A percentile compares a stretch with the other conserved stretches of the same genome.
Evolutionary conservation across 2,329 filamentous ascomycete species (phyloP).

Genomic region (Cladosporium cucumerinum): DNA sequence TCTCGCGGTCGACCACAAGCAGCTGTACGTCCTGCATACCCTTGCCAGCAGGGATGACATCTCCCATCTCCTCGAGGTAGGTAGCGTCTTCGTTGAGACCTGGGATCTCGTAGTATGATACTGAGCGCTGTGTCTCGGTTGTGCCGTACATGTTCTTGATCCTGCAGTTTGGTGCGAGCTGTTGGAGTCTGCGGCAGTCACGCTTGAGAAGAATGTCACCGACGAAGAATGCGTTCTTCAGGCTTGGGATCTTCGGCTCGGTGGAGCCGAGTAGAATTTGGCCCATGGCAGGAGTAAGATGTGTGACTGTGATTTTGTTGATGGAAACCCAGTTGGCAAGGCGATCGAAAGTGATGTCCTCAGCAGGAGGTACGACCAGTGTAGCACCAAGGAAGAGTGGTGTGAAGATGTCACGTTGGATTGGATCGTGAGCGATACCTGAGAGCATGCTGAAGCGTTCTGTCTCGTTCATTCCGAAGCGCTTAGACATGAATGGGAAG

Average conservation of each 20-base stretch:
- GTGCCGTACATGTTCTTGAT: constrained; percentile 89
- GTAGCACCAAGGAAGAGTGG: constrained; percentile 82
- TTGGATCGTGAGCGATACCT: constrained; percentile 73
- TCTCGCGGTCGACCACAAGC: constrained; percentile 71
- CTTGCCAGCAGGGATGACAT: constrained; percentile 76
- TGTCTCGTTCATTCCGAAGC: constrained; percentile 68
- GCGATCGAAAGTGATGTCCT: constrained; percentile 82
- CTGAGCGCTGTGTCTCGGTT: constrained; percentile 77
- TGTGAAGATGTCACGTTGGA: constrained; percentile 76
- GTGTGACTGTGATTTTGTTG: constrained; percentile 71
- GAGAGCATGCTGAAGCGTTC: constrained; percentile 78
- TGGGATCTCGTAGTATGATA: constrained; percentile 78
- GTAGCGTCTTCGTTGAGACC: constrained; percentile 61
- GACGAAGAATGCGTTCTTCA: constrained; percentile 84
- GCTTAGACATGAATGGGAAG: constrained; percentile 89
- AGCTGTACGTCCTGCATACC: constrained; percentile 90
- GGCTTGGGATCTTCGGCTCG: constrained; percentile 59
- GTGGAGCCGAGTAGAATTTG: constrained; percentile 84
- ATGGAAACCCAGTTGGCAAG: constrained; percentile 85
- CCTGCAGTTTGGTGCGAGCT: constrained; percentile 68
- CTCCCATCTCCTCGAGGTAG: constrained; percentile 62
- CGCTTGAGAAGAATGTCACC: constrained; percentile 84
- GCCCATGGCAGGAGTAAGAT: constrained; percentile 94
- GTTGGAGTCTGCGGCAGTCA: constrained; percentile 74
- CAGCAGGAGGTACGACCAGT: constrained; percentile 72